Evolutionary conservation across 306 rosid genomes (phyloP), one percentile per base, ranked within the genome.

Genomic region (Cucurbita argyrosperma): DNA sequence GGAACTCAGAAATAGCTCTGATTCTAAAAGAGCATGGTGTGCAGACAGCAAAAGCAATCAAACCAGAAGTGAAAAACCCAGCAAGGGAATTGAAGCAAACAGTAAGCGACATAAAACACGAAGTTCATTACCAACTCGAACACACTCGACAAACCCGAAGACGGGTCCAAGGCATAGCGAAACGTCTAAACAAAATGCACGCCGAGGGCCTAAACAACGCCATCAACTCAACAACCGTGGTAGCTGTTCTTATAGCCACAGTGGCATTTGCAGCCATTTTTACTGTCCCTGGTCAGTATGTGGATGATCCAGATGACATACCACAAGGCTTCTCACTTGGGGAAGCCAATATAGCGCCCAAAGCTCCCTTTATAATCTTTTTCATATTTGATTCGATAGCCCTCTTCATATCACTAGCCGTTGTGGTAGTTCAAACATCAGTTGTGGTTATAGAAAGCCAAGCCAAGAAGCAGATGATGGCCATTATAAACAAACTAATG

Each of bases 381-480:
- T 88, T 95, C 75, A 65, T 95, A 51, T 88, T 95, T 16, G 96
- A 95, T 72, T 82, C 99, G 6, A 74, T 95, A 50, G 99, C 99
- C 13, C 91, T 95, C 9, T 95, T 95, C 84, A 89, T 95, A 57
- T 91, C 97, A 6, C 87, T 95, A 16, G 99, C 99, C 0, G 99
- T 95, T 3, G 99, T 95, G 76, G 96, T 95, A 18, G 99, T 95
- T 23, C 99, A 95, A 78, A 95, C 99, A 2, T 95, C 99, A 1
- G 91, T 95, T 6, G 99, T 95, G 64, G 96, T 88, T 6, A 91
- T 91, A 19, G 99, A 95, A 80, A 91, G 97, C 91, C 88, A 87
- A 58, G 99, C 99, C 10, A 95, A 95, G 96, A 95, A 89, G 90
- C 99, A 95, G 65, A 88, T 95, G 99, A 91, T 91, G 96, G 93